Evolutionary conservation across 139 green algal species (phyloP).

Genomic region (Chlorella sp.): DNA sequence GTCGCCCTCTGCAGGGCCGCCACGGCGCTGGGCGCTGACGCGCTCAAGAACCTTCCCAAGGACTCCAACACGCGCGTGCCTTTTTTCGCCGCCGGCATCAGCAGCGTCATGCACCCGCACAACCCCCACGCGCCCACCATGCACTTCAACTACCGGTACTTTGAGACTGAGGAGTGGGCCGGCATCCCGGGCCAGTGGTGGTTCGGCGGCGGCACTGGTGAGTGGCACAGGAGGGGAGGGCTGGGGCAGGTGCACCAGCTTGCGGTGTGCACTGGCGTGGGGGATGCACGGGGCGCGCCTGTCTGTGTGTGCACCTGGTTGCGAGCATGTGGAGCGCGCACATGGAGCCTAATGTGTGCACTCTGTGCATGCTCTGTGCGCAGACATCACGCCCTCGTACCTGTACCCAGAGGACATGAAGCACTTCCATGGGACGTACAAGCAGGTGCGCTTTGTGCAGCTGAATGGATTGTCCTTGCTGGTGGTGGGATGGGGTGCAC

Average conservation of each 20-base stretch:
- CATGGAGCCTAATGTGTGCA: no score
- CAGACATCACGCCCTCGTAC: constrained; percentile 97
- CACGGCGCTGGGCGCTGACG: constrained; percentile 41
- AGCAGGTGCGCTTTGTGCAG: constrained; percentile 73
- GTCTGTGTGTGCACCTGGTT: no score
- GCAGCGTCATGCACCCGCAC: constrained; percentile 93
- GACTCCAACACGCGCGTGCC: constrained; percentile 66
- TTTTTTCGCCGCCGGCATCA: constrained; percentile 98
- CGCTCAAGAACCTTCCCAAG: constrained; percentile 19
- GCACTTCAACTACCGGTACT: constrained; percentile 99
- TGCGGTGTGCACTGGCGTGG: no score
- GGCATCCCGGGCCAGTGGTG: constrained; percentile 94
- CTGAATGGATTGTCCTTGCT: not conserved
- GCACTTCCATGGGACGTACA: constrained; percentile 96
- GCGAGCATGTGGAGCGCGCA: no score
- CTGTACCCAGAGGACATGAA: constrained; percentile 91
- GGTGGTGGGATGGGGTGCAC: not conserved
- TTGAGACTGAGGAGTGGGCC: constrained; percentile 95
- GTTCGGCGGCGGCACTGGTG: constrained; percentile 98
- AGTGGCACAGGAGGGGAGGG: no score
- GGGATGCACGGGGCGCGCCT: no score
- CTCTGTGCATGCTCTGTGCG: no score
- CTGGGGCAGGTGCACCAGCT: no score
- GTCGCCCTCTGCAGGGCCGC: constrained; percentile 80
- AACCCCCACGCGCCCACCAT: constrained; percentile 97